Evolutionary conservation across 495 filamentous ascomycete genomes (phyloP), one percentile per base, ranked within the genome.

Genomic region (Penicillium ochrochloron): DNA sequence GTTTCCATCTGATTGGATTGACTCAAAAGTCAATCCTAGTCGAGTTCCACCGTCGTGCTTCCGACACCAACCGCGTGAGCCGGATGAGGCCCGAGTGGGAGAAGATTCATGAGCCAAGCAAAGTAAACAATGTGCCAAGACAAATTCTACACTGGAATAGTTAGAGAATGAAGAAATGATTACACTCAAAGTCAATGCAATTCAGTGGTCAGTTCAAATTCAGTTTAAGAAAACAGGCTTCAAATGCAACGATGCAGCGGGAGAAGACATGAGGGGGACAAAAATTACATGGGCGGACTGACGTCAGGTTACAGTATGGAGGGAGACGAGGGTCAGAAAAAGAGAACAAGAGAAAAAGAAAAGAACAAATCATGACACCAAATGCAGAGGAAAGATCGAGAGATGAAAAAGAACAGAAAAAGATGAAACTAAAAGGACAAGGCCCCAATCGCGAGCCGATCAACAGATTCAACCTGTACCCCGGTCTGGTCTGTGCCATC

Each of bases 41-140:
- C n/a, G 57, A 60, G 51, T 62, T 61, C 61, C 62, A 66, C 63
- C 44, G 21, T 53, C 57, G 23, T 44, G 51, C 60, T 44, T 66
- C 67, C 67, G 67, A 66, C 53, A 41, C 25, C 57, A 69, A 69
- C 67, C 63, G 67, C 41, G 31, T 8, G 53, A 37, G 53, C 39
- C 59, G 59, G 23, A 12, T 17, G 27, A 9, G 15, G 27, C 23
- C 59, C 39, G 50, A 63, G n/a, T 27, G 19, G 37, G 23, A 29
- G 25, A 57, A 57, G 19, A 17, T 25, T 5, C n/a, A 42, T 23
- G 37, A 41, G 33, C 12, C 17, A 35, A 10, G 17, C 7, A 29
- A 33, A 9, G 51, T 23, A 31, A 29, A 54, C 7, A 19, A 21
- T 17, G 17, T 48, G 10, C 8, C 25, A 3, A 33, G 31, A 33